Evolutionary conservation across 495 filamentous ascomycete species (phyloP).

Genomic region (Coniosporium apollinis): DNA sequence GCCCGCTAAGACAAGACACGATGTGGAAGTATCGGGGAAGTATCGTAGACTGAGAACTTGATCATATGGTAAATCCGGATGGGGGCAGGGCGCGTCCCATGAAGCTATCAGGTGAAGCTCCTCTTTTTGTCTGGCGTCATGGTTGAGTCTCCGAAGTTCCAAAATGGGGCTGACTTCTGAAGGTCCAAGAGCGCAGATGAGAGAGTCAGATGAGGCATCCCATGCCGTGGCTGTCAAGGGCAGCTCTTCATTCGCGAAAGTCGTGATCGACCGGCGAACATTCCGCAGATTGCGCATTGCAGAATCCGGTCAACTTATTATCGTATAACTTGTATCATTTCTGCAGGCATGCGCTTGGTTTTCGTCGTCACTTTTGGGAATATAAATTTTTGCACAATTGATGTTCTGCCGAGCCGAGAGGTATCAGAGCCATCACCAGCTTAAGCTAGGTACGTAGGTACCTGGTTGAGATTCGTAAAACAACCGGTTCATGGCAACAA

Average conservation of each 20-base stretch:
- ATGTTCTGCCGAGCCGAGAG: too few relatives aligned
- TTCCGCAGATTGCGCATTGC: conserved; percentile 23
- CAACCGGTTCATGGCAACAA: too few relatives aligned
- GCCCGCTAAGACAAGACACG: conserved; percentile 69
- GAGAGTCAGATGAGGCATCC: conserved; percentile 16
- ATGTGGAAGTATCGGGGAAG: conserved; percentile 59
- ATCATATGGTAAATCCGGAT: conserved; percentile 52
- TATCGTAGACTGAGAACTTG: conserved; percentile 61
- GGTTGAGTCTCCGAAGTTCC: conserved; percentile 16
- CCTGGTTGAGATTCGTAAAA: too few relatives aligned
- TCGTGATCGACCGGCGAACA: conserved; percentile 11
- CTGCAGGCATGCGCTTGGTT: too few relatives aligned
- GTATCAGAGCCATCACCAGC: too few relatives aligned
- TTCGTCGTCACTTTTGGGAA: too few relatives aligned
- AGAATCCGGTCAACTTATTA: too few relatives aligned
- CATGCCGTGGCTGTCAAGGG: conserved; percentile 19
- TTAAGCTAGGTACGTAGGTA: too few relatives aligned
- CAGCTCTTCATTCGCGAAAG: conserved; percentile 11
- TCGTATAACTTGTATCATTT: too few relatives aligned
- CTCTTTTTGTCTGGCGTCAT: conserved; percentile 5
- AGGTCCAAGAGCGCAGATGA: conserved; percentile 23
- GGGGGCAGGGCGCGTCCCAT: conserved; percentile 69
- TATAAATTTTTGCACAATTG: too few relatives aligned
- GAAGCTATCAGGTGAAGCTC: conserved; percentile 40
- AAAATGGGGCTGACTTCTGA: conserved; percentile 16